Evolutionary conservation across 805 yeast genomes (phyloP), one percentile per base, ranked within the genome.

Genomic region (Wickerhamomyces xylosicus): DNA sequence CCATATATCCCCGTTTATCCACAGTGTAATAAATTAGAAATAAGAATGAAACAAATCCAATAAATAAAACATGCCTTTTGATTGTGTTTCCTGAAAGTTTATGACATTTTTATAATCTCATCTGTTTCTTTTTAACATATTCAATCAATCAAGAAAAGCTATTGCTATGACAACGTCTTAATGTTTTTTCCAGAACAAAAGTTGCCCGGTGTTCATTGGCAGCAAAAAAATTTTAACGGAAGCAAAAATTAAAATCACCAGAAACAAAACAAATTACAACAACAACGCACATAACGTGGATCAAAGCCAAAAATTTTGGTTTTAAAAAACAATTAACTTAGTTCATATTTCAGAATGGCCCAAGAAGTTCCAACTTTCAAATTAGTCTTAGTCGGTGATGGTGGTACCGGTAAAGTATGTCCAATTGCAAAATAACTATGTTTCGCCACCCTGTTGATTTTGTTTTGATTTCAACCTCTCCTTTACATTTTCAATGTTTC

Each of bases 371-470:
- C 98, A 55, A 85, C 95, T 52, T 92, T 92, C 71, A 92, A 92
- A 75, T 79, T 92, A 67, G 99, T 92, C 58, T 80, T 92, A 61
- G 98, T 92, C 70, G 99, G 99, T 66, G 99, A 92, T 64, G 99
- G 99, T 77, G 99, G 99, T 79, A 92, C 98, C 68, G 99, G 99
- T 73, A 92, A 92, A 69, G 79, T 73, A 57, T 50, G 77, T 69
- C 5, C 7, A 25, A 9, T 13, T 11, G 9, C n/a, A 25, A 4
- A 7, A 4, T 8, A 7, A n/a, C 8, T 6, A 21, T 21, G 9
- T 25, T 25, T 25, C 29, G 29, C 29, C 29, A 25, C 29, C 14
- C n/a, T 25, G 29, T 25, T 21, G 6, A 16, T 32, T 13, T 19
- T 21, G 20, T 22, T 19, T 17, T 31, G 9, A 16, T 4, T 11